Evolutionary conservation across 1,284 basidiomycete genomes (phyloP).

Genomic region (Ganoderma multipileum): DNA sequence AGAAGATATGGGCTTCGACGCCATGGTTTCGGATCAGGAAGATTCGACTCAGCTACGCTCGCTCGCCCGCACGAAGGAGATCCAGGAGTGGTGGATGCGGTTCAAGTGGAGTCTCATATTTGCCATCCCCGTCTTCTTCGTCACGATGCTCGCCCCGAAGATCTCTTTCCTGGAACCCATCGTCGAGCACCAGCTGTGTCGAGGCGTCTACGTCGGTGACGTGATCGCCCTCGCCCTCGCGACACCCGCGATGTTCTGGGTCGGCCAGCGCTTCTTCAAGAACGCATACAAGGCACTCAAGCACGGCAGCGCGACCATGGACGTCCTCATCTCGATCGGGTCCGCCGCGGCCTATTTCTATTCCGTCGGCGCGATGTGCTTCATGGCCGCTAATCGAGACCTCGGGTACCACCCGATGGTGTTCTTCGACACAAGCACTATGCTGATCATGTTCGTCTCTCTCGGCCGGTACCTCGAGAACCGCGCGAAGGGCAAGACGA

Average conservation of each 20-base stretch:
- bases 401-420: conserved; percentile 82
- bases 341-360: conserved; percentile 95
- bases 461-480: conserved; percentile 97
- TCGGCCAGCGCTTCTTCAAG: conserved; percentile 88
- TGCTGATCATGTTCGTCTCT: conserved; percentile 98
- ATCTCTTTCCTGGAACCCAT: conserved; percentile 65
- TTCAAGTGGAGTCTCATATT: conserved; percentile 82
- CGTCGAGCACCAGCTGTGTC: conserved; percentile 56
- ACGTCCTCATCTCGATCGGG: conserved; percentile 95
- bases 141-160: conserved; percentile 89
- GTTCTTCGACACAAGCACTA: conserved; percentile 99
- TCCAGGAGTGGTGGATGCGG: conserved; percentile 87
- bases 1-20: conserved; percentile 91
- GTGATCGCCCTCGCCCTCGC: conserved; percentile 85
- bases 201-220: conserved; percentile 86
- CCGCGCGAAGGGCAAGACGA: conserved; percentile 95
- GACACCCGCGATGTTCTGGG: conserved; percentile 93
- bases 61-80: conserved; percentile 91
- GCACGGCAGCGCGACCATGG: conserved; percentile 94
- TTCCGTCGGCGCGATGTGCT: conserved; percentile 78
- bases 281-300: conserved; percentile 91
- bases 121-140: conserved; percentile 91
- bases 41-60: conserved; percentile 91
- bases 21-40: conserved; percentile 82
- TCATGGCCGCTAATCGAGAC: conserved; percentile 68